Percentiles rank a stretch among this genome's conserved stretches.
Evolutionary conservation across 2,329 filamentous ascomycete genomes (phyloP).

Genomic region (Cladosporium sphaerospermum): DNA sequence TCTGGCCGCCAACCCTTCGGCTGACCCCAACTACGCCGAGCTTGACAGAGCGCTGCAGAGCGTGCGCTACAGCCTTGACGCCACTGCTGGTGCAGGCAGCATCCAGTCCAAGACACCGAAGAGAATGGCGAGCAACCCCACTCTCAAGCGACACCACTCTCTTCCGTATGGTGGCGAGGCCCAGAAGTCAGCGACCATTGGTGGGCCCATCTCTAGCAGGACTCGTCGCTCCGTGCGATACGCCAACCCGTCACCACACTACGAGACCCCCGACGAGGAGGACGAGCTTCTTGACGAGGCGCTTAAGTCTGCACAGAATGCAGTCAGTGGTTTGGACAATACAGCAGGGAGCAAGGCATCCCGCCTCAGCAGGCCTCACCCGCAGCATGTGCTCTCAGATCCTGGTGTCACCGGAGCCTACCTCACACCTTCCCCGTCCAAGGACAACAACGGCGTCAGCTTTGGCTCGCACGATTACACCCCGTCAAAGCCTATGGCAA

Average conservation of each 20-base stretch:
- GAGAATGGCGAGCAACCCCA: conserved; percentile 39
- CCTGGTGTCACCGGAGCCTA: conserved; percentile 49
- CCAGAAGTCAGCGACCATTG: conserved; percentile 48
- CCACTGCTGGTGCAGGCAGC: conserved; percentile 30
- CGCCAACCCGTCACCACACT: conserved; percentile 72
- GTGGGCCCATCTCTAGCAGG: conserved; percentile 64
- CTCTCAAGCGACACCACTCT: conserved; percentile 46
- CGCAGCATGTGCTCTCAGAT: conserved; percentile 59
- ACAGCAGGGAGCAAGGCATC: conserved; percentile 21
- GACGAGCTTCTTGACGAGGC: conserved; percentile 92
- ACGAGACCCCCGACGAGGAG: conserved; percentile 93
- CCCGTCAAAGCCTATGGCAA: conserved; percentile 65
- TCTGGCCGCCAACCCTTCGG: conserved; percentile 37
- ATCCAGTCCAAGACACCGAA: conserved; percentile 25
- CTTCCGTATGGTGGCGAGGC: conserved; percentile 42
- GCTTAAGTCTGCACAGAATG: conserved; percentile 68
- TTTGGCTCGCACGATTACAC: conserved; percentile 61
- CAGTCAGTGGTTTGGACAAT: conserved; percentile 63
- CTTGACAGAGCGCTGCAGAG: conserved; percentile 56
- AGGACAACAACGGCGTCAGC: conserved; percentile 69
- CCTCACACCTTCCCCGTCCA: conserved; percentile 70
- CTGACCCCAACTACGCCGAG: conserved; percentile 51
- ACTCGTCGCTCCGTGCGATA: conserved; percentile 68
- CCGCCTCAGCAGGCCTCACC: conserved; percentile 11
- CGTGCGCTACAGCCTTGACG: conserved; percentile 54